Base-by-base conservation (phyloP, 1,284 basidiomycete genomes). In the Tylopilus orsonianus region DNA sequence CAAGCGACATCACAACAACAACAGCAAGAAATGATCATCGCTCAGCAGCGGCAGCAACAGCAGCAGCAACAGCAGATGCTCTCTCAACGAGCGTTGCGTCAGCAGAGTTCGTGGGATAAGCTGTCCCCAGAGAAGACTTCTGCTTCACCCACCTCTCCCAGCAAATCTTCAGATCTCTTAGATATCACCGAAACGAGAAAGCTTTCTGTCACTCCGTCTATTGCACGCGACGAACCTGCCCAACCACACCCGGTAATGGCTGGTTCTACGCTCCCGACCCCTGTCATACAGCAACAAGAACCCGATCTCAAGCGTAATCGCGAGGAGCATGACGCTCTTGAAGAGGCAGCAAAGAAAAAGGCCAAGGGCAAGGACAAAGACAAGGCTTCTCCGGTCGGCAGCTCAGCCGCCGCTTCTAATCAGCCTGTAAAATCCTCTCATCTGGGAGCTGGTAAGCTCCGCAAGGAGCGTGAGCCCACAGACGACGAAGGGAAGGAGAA, bases 141-240 rank as follows among this genome's bases (percentile, higher is more conserved):
- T 40, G 47, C 44, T 53, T 56, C 61, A 3, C 47, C 64, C 1
- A 52, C 63, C 2, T 62, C 62, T 16, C 50, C 53, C 33, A 48
- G 30, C 12, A 67, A 53, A 46, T 61, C 66, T 41, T 60, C 77
- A 53, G 85, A 87, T 63, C 80, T 78, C 8, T 71, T 75, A 0
- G 75, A 82, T 43, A 75, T 65, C 2, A 79, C 72, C 2, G 89
- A 87, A 57, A 90, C 89, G 3, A 76, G 78, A 47, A 85, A 89
- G 56, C 73, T 92, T 48, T 85, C 83, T 1, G 84, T 80, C 42
- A 93, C 90, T 0, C 91, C 91, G 1, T 71, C 78, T 2, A 83
- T 93, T 32, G 87, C 83, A 12, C 79, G 83, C 8, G 80, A 80
- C 16, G 66, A 71, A 5, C 74, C 75, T 30, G 56, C 56, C 48